Base-by-base conservation (phyloP, 495 filamentous ascomycete species). In the Xylaria bambusicola region DNA sequence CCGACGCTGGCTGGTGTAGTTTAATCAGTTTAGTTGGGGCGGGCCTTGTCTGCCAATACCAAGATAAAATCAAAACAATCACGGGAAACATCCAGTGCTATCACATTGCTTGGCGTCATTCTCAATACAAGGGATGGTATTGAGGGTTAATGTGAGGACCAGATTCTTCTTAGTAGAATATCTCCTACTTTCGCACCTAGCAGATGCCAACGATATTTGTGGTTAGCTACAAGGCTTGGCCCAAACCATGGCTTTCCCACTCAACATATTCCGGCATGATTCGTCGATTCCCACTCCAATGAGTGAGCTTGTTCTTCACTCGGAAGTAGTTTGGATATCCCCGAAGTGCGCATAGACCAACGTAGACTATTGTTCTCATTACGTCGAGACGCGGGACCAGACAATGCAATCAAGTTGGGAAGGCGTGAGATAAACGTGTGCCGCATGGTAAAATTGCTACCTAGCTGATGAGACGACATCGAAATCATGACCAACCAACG, bases 401-500 rank as follows among this genome's bases (percentile, higher is more conserved):
- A 31, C 57, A 53, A 23, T 38, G 49, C 29, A 15, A 8, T 46
- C 1, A 35, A 52, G 6, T 42, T 52, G 38, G 57, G 23, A 29
- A 60, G 57, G 48, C 40, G 38, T 9, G 52, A 60, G 40, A 15
- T 52, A 29, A 52, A 60, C 21, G 27, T 52, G 42, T 60, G 57
- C 52, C 49, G 57, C 57, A 46, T 60, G 57, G 57, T 60, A 60
- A 56, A 33, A 52, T 45, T 60, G 18, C 57, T 60, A 60, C 57
- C 48, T 60, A 60, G 57, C 57, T 52, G 57, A 60, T 52, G 57
- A 60, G 57, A 61, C 46, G 51, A 61, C 51, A 46, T 45, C 52
- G 44, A 61, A 61, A 55, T 56, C 59, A 61, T 61, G 51, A 56
- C 52, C 52, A 61, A 55, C 59, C 52, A 61, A 56, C 52, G 59